Conservation (phyloP, 2,329 filamentous ascomycete species). For the Colletotrichum spaethianum region DNA sequence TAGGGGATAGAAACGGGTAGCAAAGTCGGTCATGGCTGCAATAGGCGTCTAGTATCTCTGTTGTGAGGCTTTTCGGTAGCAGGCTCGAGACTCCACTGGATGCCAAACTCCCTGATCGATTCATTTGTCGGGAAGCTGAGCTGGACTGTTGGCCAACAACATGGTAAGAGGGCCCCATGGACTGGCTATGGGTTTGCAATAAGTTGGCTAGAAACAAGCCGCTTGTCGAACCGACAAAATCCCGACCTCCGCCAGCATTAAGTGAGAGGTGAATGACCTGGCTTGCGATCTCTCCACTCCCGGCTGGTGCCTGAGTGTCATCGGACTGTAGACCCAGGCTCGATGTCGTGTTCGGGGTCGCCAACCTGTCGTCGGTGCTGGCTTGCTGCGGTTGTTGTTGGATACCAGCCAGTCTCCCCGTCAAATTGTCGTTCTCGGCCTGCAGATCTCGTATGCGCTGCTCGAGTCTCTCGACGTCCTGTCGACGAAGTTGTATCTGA, state of each 20-base stretch:
- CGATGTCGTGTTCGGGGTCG: slow-evolving; percentile 8
- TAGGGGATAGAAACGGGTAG: slow-evolving; percentile 57
- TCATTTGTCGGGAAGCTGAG: neutral
- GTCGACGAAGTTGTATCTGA: slow-evolving; percentile 45
- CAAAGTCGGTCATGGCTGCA: slow-evolving; percentile 59
- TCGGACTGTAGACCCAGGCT: neutral
- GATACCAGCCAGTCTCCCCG: slow-evolving; percentile 39
- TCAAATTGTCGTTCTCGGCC: slow-evolving; percentile 48
- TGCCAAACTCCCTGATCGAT: slow-evolving; percentile 11
- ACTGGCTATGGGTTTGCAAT: slow-evolving; percentile 46
- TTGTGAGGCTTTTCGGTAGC: slow-evolving; percentile 53
- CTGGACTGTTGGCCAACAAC: slow-evolving; percentile 24
- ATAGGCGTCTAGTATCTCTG: slow-evolving; percentile 56
- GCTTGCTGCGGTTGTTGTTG: slow-evolving; percentile 13
- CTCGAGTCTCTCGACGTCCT: slow-evolving; percentile 54
- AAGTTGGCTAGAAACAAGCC: slow-evolving; percentile 59
- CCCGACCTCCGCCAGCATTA: slow-evolving; percentile 57
- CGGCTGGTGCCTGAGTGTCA: slow-evolving; percentile 13
- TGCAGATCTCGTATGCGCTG: slow-evolving; percentile 51
- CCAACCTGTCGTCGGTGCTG: slow-evolving; percentile 1
- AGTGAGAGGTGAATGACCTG: slow-evolving; percentile 60
- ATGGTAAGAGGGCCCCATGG: slow-evolving; percentile 34
- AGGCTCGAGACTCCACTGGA: slow-evolving; percentile 41
- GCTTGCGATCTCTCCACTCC: slow-evolving; percentile 52
- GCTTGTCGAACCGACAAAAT: slow-evolving; percentile 58